phyloP scores from a whole-genome alignment of 345 rosid genomes.

The Abelmoschus esculentus region DNA sequence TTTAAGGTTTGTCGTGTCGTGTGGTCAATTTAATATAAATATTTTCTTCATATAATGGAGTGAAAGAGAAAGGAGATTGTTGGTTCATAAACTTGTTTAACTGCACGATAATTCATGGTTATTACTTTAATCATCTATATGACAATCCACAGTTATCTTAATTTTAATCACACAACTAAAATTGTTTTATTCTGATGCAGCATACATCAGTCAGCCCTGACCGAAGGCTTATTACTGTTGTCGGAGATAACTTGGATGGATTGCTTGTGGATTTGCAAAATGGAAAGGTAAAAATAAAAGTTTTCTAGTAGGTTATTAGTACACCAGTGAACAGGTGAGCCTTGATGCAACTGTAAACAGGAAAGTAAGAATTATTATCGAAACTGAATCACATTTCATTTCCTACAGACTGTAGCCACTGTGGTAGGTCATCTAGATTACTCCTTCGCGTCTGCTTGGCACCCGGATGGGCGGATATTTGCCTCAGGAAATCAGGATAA shows the following conservation, averaged over 20 bases:
- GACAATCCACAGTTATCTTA: too few relatives aligned
- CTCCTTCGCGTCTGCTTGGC: slow-evolving; percentile 68
- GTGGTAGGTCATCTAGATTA: slow-evolving; percentile 49
- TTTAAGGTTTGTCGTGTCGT: neutral
- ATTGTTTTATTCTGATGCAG: slow-evolving; percentile 28
- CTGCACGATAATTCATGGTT: too few relatives aligned
- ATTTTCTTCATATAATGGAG: neutral
- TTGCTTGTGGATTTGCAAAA: slow-evolving; percentile 45
- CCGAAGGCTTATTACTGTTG: slow-evolving; percentile 33
- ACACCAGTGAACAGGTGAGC: neutral
- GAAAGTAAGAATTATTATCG: neutral
- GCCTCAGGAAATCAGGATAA: slow-evolving; percentile 68
- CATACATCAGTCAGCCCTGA: slow-evolving; percentile 61
- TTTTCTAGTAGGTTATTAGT: neutral
- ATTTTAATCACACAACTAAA: neutral
- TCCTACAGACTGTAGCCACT: slow-evolving; percentile 28
- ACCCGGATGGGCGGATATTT: slow-evolving; percentile 43
- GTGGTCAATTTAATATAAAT: neutral
- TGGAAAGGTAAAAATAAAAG: slow-evolving; percentile 41
- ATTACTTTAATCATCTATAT: too few relatives aligned
- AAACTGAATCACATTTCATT: neutral
- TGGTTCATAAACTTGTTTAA: neutral
- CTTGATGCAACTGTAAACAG: neutral
- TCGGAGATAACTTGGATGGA: slow-evolving; percentile 53
- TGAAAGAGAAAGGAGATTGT: neutral